Base-by-base conservation (phyloP, 306 rosid genomes). In the Abrus precatorius region DNA sequence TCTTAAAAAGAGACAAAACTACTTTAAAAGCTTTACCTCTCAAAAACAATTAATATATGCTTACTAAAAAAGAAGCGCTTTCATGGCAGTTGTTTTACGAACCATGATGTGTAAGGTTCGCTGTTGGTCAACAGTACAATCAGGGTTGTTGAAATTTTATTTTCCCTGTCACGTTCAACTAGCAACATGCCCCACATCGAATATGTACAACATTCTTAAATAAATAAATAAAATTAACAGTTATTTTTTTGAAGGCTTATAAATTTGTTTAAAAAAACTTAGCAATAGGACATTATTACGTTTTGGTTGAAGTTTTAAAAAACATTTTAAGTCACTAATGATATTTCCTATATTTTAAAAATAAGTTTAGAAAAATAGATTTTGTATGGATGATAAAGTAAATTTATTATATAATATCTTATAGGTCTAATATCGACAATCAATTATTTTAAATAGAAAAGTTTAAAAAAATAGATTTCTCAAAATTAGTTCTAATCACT, bases 81-180 rank as follows among this genome's bases (percentile, higher is more conserved):
- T 29, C 5, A 11, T 30, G 44, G 44, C 32, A 5, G 28, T 28
- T 56, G 68, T 44, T 68, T 28, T 10, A 44, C 40, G 27, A 5
- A 27, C 20, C 20, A 20, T 1, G 20, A 36, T 62, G 57, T 13
- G 74, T 40, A 40, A 49, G 72, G 59, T 64, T 65, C n/a, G 52
- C 4, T 53, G 47, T 73, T 44, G 76, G 69, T 69, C 73, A 52
- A 80, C 14, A 32, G 70, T 57, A 29, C 33, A 70, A 53, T 38
- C 5, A 4, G 64, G 62, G 71, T 62, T 61, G 73, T 80, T 62
- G 40, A 61, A 61, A 49, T 50, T 27, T 80, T 40, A 41, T 53
- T 80, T 73, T 30, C 71, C 29, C 65, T 72, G 41, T 44, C 47
- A 9, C 11, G 14, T 62, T 72, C 59, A 62, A 52, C 38, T 28